Base-by-base conservation (phyloP, 2,329 filamentous ascomycete species). In the Bretziella fagacearum region DNA sequence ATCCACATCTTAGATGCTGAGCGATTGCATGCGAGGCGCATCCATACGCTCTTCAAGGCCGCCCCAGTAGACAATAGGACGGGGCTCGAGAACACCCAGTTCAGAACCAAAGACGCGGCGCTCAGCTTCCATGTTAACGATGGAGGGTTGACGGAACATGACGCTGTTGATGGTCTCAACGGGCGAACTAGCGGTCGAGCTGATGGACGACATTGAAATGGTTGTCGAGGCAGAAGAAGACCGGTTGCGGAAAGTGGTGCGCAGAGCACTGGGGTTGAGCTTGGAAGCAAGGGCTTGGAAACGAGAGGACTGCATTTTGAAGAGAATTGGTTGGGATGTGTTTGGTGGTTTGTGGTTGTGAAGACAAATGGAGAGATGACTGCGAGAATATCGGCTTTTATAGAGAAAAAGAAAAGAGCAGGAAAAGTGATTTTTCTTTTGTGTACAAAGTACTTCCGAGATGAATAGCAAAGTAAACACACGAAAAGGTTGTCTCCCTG, bases 11-110 rank as follows among this genome's bases (percentile, higher is more conserved):
- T 47, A 51, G 23, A 51, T 47, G 8, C 41, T 42, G 13, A 51
- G 43, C 13, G 49, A 33, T 41, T 51, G 49, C 10, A 48, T 44
- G 15, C 35, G 44, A 22, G 45, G 41, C 17, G 37, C 20, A 18
- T 51, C 45, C 57, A 77, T 74, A 45, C 73, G 66, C 62, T 77
- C 74, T 60, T 78, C 74, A 41, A 79, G 59, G 32, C 75, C 72
- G 53, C 70, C 72, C 69, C 74, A 79, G 61, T 76, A 77, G 46
- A 77, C 71, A 29, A 77, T 65, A 8, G 75, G 75, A 36, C 75
- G 62, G 2, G 75, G 75, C 60, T 79, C 75, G 22, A 79, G 65
- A 15, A 79, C 63, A 54, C 63, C 65, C 6, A 78, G 63, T 54
- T 73, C 72, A 44, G 62, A 63, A 7, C 65, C 65, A 47, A 73